Base-by-base conservation (phyloP, 768 basidiomycete genomes). In the Trametes elegans region DNA sequence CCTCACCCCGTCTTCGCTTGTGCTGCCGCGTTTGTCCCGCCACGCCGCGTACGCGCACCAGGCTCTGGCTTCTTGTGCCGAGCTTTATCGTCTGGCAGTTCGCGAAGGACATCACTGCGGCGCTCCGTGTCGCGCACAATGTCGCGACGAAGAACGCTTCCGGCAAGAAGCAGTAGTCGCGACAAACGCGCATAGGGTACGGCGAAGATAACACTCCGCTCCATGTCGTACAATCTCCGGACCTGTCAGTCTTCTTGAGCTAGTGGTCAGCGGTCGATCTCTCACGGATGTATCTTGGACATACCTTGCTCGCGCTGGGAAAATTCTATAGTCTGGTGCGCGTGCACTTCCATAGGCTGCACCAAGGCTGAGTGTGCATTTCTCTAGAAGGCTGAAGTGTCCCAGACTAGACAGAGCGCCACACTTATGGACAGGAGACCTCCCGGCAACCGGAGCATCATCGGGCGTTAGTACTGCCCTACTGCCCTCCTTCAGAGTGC, bases 11-110 rank as follows among this genome's bases (percentile, higher is more conserved):
- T n/a, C n/a, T n/a, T n/a, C n/a, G n/a, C n/a, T 38, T n/a, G 26
- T 36, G 50, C 34, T 18, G 2, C 26, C 24, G 14, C 36, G 18
- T 24, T 31, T 24, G 27, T 39, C 28, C 23, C 21, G 54, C 19
- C 21, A 26, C 13, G 19, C 13, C 19, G 49, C 38, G 13, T 16
- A 21, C 49, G 19, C 26, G 43, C 18, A 36, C 39, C 28, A 92
- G 90, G 1, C 59, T 88, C n/a, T 93, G 92, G 92, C 70, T 94
- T 50, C 65, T 92, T 38, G 62, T 92, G 21, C 92, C 92, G 3
- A 63, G 73, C 26, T 66, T 87, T 61, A 83, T 92, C 44, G 65
- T 84, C 28, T 68, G 70, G 54, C 76, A 70, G 31, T 76, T 94
- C 4, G 84, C 87, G 8, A 77, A 76, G 61, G 88, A 90, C 63